Conservation (phyloP, 352 stramenopile species). For the Phytophthora melonis region DNA sequence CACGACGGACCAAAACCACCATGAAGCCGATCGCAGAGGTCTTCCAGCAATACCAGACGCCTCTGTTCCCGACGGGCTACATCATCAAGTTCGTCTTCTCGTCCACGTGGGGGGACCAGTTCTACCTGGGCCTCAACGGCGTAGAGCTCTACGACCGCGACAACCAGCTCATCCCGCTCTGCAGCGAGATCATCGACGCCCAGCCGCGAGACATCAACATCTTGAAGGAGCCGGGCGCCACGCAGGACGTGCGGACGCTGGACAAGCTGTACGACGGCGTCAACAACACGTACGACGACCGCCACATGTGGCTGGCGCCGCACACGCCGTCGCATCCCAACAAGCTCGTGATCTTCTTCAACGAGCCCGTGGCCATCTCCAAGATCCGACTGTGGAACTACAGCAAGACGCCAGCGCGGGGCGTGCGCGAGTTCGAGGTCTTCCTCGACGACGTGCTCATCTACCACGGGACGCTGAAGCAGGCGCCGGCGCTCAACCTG, state of each 20-base stretch:
- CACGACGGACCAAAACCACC: slow-evolving; percentile 14
- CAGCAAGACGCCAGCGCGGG: slow-evolving; percentile 81
- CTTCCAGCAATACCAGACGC: slow-evolving; percentile 91
- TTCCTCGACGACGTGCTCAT: slow-evolving; percentile 88
- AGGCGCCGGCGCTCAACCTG: slow-evolving; percentile 48
- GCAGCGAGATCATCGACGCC: slow-evolving; percentile 67
- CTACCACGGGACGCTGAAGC: slow-evolving; percentile 67
- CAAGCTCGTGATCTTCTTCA: slow-evolving; percentile 83
- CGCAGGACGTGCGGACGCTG: slow-evolving; percentile 71
- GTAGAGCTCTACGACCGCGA: slow-evolving; percentile 77
- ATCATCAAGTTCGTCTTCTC: slow-evolving; percentile 89
- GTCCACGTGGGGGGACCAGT: slow-evolving; percentile 80
- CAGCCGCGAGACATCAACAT: slow-evolving; percentile 86
- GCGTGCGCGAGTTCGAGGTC: slow-evolving; percentile 83
- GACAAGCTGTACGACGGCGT: slow-evolving; percentile 83
- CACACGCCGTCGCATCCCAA: slow-evolving; percentile 72
- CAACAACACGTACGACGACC: slow-evolving; percentile 82
- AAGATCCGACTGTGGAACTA: slow-evolving; percentile 91
- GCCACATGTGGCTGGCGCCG: slow-evolving; percentile 80
- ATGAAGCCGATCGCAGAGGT: slow-evolving; percentile 70
- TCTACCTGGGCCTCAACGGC: slow-evolving; percentile 85
- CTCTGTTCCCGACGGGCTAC: slow-evolving; percentile 83
- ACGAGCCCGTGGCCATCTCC: slow-evolving; percentile 79
- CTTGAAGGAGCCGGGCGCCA: slow-evolving; percentile 69
- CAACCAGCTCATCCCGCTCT: slow-evolving; percentile 56